These are phyloP conservation scores for Venturia pyrina DNA, from an alignment of 2,329 filamentous ascomycete species.

Conservation along the genomic window DNA sequence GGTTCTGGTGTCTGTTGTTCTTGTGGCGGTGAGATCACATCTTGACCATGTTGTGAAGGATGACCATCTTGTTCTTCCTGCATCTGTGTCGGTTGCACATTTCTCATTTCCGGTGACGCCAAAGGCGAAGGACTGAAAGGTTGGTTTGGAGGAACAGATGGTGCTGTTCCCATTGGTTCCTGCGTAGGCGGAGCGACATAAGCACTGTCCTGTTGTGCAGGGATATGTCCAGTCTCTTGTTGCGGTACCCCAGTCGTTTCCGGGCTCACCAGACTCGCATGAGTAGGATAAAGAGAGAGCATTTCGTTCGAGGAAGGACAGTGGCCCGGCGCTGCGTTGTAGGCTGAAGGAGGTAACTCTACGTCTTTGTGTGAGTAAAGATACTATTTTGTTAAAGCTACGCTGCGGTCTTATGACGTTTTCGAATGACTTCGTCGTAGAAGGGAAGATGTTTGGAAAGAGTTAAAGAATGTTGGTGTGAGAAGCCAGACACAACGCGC, in stretches of 20 bases:
- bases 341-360: neutral
- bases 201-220: neutral
- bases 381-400: too few relatives aligned
- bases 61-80: neutral
- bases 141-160: neutral
- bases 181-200: neutral
- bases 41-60: too few relatives aligned
- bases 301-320: neutral
- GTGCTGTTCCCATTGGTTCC: neutral
- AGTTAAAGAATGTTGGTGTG: neutral
- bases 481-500: too few relatives aligned
- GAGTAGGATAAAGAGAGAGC: neutral
- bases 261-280: neutral
- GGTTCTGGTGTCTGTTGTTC: neutral
- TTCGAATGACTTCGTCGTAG: neutral
- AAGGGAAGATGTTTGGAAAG: neutral
- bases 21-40: too few relatives aligned
- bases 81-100: neutral
- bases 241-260: neutral
- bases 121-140: neutral
- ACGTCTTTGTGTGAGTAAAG: neutral
- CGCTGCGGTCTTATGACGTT: neutral
- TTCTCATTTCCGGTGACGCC: neutral
- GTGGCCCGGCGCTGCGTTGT: neutral
- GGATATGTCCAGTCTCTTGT: neutral